A percentile compares a stretch with the other conserved stretches of the same genome.
Evolutionary conservation across 352 stramenopile species (phyloP).

Genomic region (Blastocystis hominis): DNA sequence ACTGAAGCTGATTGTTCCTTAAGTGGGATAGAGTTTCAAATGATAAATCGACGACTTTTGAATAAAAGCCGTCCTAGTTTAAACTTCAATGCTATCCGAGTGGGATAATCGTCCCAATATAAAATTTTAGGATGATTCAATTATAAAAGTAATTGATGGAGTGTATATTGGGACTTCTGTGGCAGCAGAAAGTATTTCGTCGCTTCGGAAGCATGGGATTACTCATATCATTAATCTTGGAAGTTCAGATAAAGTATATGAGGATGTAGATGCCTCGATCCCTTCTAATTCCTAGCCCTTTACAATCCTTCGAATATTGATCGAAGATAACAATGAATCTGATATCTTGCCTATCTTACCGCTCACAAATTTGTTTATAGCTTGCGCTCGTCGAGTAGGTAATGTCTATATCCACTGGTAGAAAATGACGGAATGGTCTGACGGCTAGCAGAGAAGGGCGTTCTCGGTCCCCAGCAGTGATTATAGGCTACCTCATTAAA

Average conservation of each 20-base stretch:
- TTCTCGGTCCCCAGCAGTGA: constrained; percentile 13
- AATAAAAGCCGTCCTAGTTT: no score
- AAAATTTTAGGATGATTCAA: neutral
- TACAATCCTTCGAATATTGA: neutral
- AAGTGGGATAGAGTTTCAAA: no score
- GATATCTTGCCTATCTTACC: neutral
- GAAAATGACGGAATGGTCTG: neutral
- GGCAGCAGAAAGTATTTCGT: neutral
- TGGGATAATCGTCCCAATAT: no score
- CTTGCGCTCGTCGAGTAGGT: neutral
- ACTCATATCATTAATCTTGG: constrained; percentile 21
- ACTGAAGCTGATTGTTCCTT: no score
- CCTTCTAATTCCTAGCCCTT: neutral
- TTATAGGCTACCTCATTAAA: constrained; percentile 20
- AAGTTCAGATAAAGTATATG: neutral
- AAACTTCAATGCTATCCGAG: no score
- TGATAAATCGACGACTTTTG: no score
- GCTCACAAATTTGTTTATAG: constrained; percentile 8
- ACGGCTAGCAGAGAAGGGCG: neutral
- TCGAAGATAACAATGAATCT: neutral
- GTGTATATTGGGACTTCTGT: neutral
- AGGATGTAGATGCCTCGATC: neutral
- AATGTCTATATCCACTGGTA: constrained; percentile 22
- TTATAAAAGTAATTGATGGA: neutral
- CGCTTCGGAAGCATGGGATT: neutral